Percentiles rank a stretch among this genome's conserved stretches.
Conservation (phyloP, 108 stramenopile species). For the Cyclotella baltica region DNA sequence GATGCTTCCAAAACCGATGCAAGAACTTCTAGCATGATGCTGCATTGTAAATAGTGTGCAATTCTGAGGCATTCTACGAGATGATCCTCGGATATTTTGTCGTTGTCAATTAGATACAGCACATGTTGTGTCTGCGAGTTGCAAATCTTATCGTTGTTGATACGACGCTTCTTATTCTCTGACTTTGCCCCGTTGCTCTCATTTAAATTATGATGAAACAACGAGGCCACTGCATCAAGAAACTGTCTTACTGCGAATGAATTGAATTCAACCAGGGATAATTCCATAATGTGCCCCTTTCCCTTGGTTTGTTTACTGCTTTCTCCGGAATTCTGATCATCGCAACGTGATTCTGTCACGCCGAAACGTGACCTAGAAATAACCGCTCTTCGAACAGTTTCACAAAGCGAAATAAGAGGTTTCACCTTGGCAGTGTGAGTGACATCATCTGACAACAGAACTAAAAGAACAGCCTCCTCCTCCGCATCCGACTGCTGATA, state of each 20-base stretch:
- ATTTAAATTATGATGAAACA: conserved; percentile 8
- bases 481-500: conserved; percentile 16
- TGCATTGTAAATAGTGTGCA: conserved; percentile 81
- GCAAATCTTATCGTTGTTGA: neutral
- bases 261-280: conserved; percentile 52
- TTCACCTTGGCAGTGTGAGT: conserved; percentile 24
- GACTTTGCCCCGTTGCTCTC: neutral
- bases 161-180: conserved; percentile 8
- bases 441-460: conserved; percentile 26
- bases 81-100: conserved; percentile 33
- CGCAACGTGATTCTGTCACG: neutral
- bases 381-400: conserved; percentile 46
- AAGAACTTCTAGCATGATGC: conserved; percentile 49
- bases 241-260: conserved; percentile 30
- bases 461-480: conserved; percentile 24
- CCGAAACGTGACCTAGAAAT: conserved; percentile 31
- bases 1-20: conserved; percentile 52
- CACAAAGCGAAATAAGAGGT: conserved; percentile 47
- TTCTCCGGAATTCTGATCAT: conserved; percentile 1
- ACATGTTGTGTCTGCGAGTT: conserved; percentile 14
- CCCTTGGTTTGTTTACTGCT: neutral
- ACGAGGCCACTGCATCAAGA: conserved; percentile 14
- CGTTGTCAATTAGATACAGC: conserved; percentile 26
- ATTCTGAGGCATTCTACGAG: conserved; percentile 74
- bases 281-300: conserved; percentile 24